Conservation (phyloP, 169 alveolate species). For the Eimeria falciformis region DNA sequence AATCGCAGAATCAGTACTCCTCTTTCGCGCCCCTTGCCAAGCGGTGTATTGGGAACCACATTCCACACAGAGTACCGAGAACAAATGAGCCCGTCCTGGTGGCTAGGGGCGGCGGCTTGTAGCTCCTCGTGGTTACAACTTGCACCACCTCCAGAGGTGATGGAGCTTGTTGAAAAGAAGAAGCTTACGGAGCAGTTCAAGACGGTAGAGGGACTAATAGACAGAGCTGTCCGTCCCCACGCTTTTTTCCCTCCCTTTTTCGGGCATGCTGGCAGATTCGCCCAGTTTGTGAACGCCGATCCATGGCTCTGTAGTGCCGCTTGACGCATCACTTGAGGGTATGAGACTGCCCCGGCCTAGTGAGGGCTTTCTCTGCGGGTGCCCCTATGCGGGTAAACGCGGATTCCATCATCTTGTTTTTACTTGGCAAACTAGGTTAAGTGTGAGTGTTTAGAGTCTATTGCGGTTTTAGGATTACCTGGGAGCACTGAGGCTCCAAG, state of each 20-base stretch:
- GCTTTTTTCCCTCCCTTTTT: neutral
- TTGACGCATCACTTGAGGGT: neutral
- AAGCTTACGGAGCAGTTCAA: conserved; percentile 76
- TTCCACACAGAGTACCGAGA: conserved; percentile 75
- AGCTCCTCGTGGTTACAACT: conserved; percentile 70
- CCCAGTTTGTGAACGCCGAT: no score
- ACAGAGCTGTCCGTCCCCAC: conserved; percentile 67
- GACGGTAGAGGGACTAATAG: conserved; percentile 74
- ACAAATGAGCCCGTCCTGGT: conserved; percentile 75
- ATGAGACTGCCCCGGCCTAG: neutral
- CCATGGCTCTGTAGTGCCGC: no score
- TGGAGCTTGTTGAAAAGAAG: conserved; percentile 75
- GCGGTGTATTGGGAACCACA: conserved; percentile 42
- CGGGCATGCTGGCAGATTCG: neutral
- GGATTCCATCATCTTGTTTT: no score
- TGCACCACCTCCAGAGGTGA: conserved; percentile 71
- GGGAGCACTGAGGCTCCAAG: conserved; percentile 76
- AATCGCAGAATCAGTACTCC: conserved; percentile 55
- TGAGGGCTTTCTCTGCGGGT: no score
- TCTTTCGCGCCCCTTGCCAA: conserved; percentile 40
- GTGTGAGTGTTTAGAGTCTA: no score
- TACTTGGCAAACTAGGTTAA: no score
- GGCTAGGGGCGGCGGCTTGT: conserved; percentile 74
- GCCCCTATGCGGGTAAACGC: no score
- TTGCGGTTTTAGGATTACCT: conserved; percentile 51